Base-by-base conservation (phyloP, 2,329 filamentous ascomycete species). In the Trichophaea hybrida region DNA sequence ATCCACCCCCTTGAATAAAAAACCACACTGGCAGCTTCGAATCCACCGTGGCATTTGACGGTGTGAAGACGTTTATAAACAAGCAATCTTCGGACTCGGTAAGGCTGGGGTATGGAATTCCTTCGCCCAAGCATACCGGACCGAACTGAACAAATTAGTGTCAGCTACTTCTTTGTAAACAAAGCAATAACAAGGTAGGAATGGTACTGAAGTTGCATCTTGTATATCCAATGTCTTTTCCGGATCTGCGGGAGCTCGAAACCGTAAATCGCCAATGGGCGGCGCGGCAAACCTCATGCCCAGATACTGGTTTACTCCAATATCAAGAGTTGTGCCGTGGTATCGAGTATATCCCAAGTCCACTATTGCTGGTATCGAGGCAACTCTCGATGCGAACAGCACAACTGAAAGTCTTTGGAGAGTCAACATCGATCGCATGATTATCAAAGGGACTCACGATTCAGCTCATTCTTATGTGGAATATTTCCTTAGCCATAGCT, bases 21-120 rank as follows among this genome's bases (percentile, higher is more conserved):
- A 79, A 70, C 75, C 77, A 79, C 4, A 80, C 77, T 0, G 77
- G 77, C 24, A 79, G 64, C 59, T 76, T 77, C 0, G 74, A 75
- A 5, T 40, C 13, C 51, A 6, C 6, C 10, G 73, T 76, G 1
- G 73, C 72, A 38, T 70, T 70, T 0, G 72, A 65, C 0, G 75
- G 75, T 5, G 71, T 68, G 71, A 74, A 77, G 6, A 77, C 72
- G 57, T 77, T 76, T 46, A 70, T 70, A 56, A 73, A 77, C 1
- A 77, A 70, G 61, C 75, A 77, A 60, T 77, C 73, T 59, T 73
- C 72, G 5, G 50, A 43, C 31, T n/a, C n/a, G 15, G 32, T 15
- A 15, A 33, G 24, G 15, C n/a, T 38, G n/a, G 31, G 10, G 12
- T 13, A 13, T n/a, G 10, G 13, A 13, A 10, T 10, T 5, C 32